A percentile compares a stretch with the other conserved stretches of the same genome.
phyloP scores from a whole-genome alignment of 805 yeast species.

The Kodamaea sagamina region DNA sequence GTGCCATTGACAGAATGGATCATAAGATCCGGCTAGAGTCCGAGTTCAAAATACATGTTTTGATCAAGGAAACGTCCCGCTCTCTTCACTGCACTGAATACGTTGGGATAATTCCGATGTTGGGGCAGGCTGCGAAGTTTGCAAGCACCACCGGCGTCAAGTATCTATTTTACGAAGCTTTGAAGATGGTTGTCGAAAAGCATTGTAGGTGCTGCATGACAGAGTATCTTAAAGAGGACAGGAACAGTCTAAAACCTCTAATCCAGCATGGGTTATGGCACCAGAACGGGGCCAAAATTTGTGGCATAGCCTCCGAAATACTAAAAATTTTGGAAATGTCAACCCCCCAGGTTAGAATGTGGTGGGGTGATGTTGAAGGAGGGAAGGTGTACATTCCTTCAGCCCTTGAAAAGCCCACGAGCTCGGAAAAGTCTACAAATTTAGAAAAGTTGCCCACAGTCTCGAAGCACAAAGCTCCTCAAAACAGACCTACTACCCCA shows the following conservation, averaged over 20 bases:
- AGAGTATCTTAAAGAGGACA: conserved; percentile 25
- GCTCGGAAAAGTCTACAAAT: too few species aligned
- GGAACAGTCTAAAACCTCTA: conserved; percentile 26
- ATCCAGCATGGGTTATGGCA: conserved; percentile 39
- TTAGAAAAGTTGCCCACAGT: too few species aligned
- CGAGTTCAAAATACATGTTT: conserved; percentile 18
- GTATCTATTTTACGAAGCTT: conserved; percentile 28
- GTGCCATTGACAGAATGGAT: conserved; percentile 23
- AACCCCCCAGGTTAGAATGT: conserved; percentile 12
- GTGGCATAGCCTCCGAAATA: conserved; percentile 26
- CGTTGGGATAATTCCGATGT: conserved; percentile 31
- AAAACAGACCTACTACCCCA: too few species aligned
- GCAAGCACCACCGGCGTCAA: conserved; percentile 17
- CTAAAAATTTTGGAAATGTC: conserved; percentile 19
- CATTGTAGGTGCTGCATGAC: conserved; percentile 40
- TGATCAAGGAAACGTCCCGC: conserved; percentile 20
- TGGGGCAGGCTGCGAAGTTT: conserved; percentile 35
- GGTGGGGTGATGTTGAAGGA: conserved; percentile 19
- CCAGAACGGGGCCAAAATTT: conserved; percentile 24
- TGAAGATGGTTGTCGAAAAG: conserved; percentile 21
- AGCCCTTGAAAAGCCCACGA: not conserved
- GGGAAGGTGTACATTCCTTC: conserved; percentile 15
- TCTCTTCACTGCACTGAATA: conserved; percentile 33
- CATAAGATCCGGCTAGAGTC: conserved; percentile 15
- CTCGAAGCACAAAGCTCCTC: too few species aligned